These are phyloP conservation scores for Ciborinia camelliae DNA, from an alignment of 2,329 filamentous ascomycete species.

Conservation along the genomic window DNA sequence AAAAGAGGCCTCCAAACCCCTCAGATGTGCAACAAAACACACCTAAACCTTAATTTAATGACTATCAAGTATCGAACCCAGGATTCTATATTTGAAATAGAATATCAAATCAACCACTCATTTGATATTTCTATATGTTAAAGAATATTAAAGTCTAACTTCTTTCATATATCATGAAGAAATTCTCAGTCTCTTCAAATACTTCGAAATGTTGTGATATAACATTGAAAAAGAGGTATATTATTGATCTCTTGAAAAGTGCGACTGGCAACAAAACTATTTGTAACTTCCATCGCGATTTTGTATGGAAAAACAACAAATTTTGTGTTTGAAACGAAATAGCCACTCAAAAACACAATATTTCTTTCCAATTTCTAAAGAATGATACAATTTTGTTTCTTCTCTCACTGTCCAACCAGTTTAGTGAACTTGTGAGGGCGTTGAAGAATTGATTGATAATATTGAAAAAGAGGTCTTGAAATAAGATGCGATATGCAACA, in stretches of 20 bases:
- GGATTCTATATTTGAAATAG: too few relatives aligned
- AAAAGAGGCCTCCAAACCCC: too few relatives aligned
- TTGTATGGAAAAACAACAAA: neutral
- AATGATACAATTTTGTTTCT: neutral
- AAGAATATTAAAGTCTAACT: neutral
- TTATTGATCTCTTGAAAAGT: neutral
- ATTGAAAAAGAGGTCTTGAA: neutral
- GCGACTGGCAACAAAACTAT: neutral
- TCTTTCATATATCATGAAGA: neutral
- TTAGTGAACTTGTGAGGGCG: neutral
- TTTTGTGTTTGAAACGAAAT: neutral
- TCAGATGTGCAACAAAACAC: too few relatives aligned
- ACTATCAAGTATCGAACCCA: neutral
- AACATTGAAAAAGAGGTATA: neutral
- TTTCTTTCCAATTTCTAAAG: neutral
- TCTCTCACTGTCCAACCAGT: neutral
- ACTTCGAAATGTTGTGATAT: too few relatives aligned
- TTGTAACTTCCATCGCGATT: too few relatives aligned
- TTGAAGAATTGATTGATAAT: neutral
- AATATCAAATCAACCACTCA: neutral
- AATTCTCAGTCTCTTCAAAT: fast-evolving
- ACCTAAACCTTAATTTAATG: too few relatives aligned
- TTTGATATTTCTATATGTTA: neutral
- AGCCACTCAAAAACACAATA: fast-evolving
- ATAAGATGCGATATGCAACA: neutral